These are phyloP conservation scores for Nevesoporus exiguus DNA, from an alignment of 768 basidiomycete species.

Conservation along the genomic window DNA sequence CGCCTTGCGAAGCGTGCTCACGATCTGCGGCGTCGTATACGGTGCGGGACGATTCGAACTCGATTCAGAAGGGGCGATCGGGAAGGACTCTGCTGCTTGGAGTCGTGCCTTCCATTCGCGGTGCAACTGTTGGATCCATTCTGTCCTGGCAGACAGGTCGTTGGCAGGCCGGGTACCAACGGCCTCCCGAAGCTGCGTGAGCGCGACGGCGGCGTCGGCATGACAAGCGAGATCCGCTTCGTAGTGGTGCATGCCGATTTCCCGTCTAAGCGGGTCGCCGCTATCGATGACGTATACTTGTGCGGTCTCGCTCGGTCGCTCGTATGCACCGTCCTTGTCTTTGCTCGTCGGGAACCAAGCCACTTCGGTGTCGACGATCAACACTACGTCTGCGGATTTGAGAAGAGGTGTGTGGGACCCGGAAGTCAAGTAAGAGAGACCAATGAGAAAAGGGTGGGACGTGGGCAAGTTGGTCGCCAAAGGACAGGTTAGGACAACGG, in stretches of 20 bases:
- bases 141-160: conserved; percentile 9
- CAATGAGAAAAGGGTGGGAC: conserved; percentile 53
- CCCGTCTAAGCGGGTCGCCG: conserved; percentile 56
- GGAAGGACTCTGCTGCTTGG: conserved; percentile 33
- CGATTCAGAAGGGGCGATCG: conserved; percentile 10
- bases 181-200: conserved; percentile 43
- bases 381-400: conserved; percentile 54
- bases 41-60: conserved; percentile 9
- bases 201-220: conserved; percentile 51
- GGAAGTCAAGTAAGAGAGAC: conserved; percentile 48
- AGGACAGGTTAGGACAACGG: conserved; percentile 50
- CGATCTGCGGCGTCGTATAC: conserved; percentile 45
- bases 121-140: conserved; percentile 21
- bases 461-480: conserved; percentile 52
- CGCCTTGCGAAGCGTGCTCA: conserved; percentile 44
- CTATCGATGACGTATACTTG: conserved; percentile 15
- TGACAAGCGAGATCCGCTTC: conserved; percentile 57
- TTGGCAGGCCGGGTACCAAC: conserved; percentile 11
- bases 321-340: conserved; percentile 26
- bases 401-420: conserved; percentile 47
- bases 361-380: conserved; percentile 63
- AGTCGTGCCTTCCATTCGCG: conserved; percentile 26
- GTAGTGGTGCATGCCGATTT: conserved; percentile 46
- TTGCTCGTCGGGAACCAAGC: conserved; percentile 60
- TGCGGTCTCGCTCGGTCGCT: conserved; percentile 40